phyloP scores from a whole-genome alignment of 768 basidiomycete genomes.

The Naematelia aurantialba region DNA sequence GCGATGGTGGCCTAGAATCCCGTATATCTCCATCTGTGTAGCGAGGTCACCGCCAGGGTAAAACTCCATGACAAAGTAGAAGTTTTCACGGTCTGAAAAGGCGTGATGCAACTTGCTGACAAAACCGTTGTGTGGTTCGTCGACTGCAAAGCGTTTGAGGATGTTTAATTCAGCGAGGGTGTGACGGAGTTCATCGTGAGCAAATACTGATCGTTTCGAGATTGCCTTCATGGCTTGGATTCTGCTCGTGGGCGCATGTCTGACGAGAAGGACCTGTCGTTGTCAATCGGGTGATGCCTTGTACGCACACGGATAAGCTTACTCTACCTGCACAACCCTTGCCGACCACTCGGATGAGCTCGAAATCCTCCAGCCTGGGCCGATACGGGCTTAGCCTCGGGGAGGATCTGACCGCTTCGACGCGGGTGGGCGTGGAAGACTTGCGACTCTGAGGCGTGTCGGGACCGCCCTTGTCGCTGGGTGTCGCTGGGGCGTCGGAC shows the following conservation, averaged over 20 bases:
- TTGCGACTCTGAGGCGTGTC: neutral
- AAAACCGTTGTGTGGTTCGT: slow-evolving; percentile 75
- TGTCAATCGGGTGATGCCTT: neutral
- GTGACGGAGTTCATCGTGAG: slow-evolving; percentile 93
- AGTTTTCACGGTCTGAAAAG: slow-evolving; percentile 95
- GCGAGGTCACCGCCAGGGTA: slow-evolving; percentile 68
- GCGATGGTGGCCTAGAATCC: slow-evolving; percentile 83
- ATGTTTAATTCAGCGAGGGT: slow-evolving; percentile 96
- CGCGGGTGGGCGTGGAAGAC: neutral
- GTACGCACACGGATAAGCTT: slow-evolving; percentile 10
- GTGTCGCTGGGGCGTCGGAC: neutral
- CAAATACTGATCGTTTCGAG: slow-evolving; percentile 92
- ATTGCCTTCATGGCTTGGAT: slow-evolving; percentile 95
- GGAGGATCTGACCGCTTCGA: neutral
- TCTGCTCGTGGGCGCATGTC: slow-evolving; percentile 66
- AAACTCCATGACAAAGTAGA: slow-evolving; percentile 87
- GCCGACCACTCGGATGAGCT: slow-evolving; percentile 93
- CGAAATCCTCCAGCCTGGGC: slow-evolving; percentile 72
- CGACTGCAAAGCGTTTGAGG: slow-evolving; percentile 78
- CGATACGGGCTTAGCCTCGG: slow-evolving; percentile 1
- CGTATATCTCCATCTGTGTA: slow-evolving; percentile 94
- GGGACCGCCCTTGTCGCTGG: neutral
- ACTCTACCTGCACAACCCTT: slow-evolving; percentile 98
- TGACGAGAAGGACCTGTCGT: slow-evolving; percentile 64
- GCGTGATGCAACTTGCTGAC: slow-evolving; percentile 95